Evolutionary conservation across 306 rosid species (phyloP).

Genomic region (Gleditsia sinensis): DNA sequence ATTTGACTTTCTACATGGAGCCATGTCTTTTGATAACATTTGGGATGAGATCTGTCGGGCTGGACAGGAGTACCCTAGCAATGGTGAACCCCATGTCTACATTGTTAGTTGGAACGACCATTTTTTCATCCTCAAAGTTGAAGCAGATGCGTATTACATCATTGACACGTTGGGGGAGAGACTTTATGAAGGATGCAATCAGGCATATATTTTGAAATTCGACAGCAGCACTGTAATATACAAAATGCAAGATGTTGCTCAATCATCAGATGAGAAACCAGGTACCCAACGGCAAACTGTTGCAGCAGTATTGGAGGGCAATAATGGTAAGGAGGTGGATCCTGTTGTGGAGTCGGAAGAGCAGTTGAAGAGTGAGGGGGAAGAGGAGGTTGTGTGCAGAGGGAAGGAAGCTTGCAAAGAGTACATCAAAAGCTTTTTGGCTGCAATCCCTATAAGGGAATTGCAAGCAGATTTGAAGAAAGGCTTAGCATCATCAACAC

Average conservation of each 20-base stretch:
- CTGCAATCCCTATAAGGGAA: constrained; percentile 92
- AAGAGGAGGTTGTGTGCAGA: constrained; percentile 60
- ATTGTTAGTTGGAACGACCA: constrained; percentile 99
- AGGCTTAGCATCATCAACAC: constrained; percentile 63
- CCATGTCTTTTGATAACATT: constrained; percentile 92
- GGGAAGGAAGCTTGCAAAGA: constrained; percentile 97
- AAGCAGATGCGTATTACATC: constrained; percentile 79
- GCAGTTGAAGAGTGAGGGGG: constrained; percentile 38
- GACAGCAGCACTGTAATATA: constrained; percentile 63
- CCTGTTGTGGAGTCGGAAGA: constrained; percentile 45
- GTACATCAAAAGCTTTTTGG: constrained; percentile 89
- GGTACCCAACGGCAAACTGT: constrained; percentile 46
- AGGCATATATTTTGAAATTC: constrained; percentile 90
- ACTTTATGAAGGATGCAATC: constrained; percentile 91
- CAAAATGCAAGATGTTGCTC: constrained; percentile 46
- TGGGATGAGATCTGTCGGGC: constrained; percentile 87
- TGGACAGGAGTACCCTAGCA: constrained; percentile 51
- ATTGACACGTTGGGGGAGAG: constrained; percentile 97
- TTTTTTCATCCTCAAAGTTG: constrained; percentile 93
- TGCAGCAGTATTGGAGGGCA: constrained; percentile 42
- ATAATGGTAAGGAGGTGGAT: constrained; percentile 47
- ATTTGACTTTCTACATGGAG: constrained; percentile 82
- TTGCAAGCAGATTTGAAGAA: constrained; percentile 82
- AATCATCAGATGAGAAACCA: constrained; percentile 52
- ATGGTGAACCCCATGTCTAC: constrained; percentile 65